Evolutionary conservation across 768 basidiomycete species (phyloP).

Genomic region (Clathrus columnatus): DNA sequence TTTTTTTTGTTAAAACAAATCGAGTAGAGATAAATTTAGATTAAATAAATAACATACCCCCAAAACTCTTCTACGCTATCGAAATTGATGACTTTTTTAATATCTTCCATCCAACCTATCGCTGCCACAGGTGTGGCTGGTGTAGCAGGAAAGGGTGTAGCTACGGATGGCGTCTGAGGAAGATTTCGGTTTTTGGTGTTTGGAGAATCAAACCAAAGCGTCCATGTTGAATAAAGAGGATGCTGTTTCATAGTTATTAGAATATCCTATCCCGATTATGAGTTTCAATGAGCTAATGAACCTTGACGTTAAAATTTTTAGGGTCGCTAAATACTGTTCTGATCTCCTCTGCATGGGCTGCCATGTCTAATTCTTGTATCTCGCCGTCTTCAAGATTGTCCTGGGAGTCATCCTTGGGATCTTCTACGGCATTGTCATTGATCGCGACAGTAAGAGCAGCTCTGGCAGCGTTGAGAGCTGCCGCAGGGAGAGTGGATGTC

Average conservation of each 20-base stretch:
- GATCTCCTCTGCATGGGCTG: constrained; percentile 72
- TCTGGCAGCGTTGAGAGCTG: constrained; percentile 70
- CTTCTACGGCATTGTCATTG: constrained; percentile 6
- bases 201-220: constrained; percentile 96
- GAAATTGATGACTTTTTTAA: constrained; percentile 92
- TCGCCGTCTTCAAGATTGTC: constrained; percentile 61
- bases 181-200: constrained; percentile 84
- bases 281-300: constrained; percentile 28
- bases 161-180: constrained; percentile 72
- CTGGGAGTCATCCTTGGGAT: constrained; percentile 15
- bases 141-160: constrained; percentile 65
- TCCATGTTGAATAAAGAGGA: constrained; percentile 91
- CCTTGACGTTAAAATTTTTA: constrained; percentile 94
- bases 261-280: neutral
- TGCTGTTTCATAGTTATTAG: constrained; percentile 42
- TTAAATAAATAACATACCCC: constrained; percentile 55
- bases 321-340: constrained; percentile 92
- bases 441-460: constrained; percentile 70
- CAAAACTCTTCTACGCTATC: constrained; percentile 99
- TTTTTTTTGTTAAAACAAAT: constrained; percentile 13
- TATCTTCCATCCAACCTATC: constrained; percentile 97
- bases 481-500: constrained; percentile 45
- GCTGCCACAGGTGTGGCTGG: constrained; percentile 50
- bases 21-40: neutral
- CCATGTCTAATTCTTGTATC: constrained; percentile 81